Percentiles rank a stretch among this genome's conserved stretches.
Evolutionary conservation across 2,329 filamentous ascomycete genomes (phyloP).

Genomic region (Colletotrichum kahawae): DNA sequence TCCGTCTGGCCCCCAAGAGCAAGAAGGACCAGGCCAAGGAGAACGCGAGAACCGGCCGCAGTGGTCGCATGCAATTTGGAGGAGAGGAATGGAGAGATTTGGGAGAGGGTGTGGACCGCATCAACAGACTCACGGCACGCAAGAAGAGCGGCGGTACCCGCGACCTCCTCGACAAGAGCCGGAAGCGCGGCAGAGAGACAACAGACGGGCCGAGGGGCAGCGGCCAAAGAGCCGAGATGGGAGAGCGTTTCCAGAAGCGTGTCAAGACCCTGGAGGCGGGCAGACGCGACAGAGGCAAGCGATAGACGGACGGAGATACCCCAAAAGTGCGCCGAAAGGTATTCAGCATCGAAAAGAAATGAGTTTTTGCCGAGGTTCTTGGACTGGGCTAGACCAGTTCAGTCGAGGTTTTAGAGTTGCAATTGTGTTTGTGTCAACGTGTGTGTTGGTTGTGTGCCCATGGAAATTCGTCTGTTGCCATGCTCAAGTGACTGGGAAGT

Average conservation of each 20-base stretch:
- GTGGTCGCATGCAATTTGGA: slow-evolving; percentile 72
- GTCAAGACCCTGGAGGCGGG: slow-evolving; percentile 60
- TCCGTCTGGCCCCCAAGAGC: slow-evolving; percentile 81
- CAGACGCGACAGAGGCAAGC: slow-evolving; percentile 49
- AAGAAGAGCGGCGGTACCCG: slow-evolving; percentile 63
- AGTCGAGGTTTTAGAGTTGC: background rate
- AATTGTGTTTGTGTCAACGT: background rate
- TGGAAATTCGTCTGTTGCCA: background rate
- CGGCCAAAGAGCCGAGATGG: slow-evolving; percentile 65
- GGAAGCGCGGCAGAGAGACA: slow-evolving; percentile 77
- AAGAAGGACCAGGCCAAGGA: slow-evolving; percentile 84
- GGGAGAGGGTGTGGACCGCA: slow-evolving; percentile 84
- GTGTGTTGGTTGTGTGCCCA: background rate
- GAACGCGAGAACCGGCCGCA: slow-evolving; percentile 53
- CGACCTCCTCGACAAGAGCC: slow-evolving; percentile 78
- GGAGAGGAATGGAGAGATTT: slow-evolving; percentile 93
- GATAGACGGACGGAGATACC: slow-evolving; percentile 28
- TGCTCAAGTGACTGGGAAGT: background rate
- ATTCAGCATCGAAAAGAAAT: background rate
- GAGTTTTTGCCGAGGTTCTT: background rate
- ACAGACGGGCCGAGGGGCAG: slow-evolving; percentile 72
- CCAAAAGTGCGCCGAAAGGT: background rate
- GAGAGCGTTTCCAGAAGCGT: slow-evolving; percentile 76
- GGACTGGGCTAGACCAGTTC: background rate
- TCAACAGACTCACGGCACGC: slow-evolving; percentile 79